Base-by-base conservation (phyloP, 164 flowering plant species). In the Berberis thunbergii region DNA sequence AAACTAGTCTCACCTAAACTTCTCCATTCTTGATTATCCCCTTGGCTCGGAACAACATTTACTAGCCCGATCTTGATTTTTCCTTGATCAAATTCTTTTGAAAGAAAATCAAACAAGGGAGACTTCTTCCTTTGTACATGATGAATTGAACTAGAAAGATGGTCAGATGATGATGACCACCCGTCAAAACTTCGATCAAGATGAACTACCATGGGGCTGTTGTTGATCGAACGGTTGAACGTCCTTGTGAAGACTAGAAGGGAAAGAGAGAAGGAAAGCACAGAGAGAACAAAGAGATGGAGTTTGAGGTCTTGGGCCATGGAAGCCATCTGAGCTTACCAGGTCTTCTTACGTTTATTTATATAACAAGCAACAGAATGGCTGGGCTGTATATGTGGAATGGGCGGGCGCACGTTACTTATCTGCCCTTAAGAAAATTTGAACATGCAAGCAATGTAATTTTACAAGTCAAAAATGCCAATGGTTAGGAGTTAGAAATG, bases 21-120 rank as follows among this genome's bases (percentile, higher is more conserved):
- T 41, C 52, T 61, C 63, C 72, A 50, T 40, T 54, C 60, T 13
- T 60, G 40, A 3, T 11, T 13, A 38, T 42, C 59, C 12, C 58
- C 76, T 7, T 45, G 64, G 26, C 26, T 26, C 8, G 69, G 74
- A 4, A 64, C 68, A 1, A 74, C 41, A 63, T 79, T 81, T 11
- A 83, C 80, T 7, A 83, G 38, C 10, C 81, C 83, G 4, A 81
- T 57, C 57, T 66, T 81, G 57, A 78, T 61, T 12, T 46, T 60
- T 60, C 43, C 55, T 4, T 65, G 49, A 1, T 63, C 54, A 62
- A 64, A 60, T 43, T 60, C 57, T 44, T 56, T 60, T 1, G 4
- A 1, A 12, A 79, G 26, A 50, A 68, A 50, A 52, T 72, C 64
- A 11, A 68, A 54, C 70, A 43, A 53, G 2, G n/a, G 41, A 3